A percentile compares a stretch with the other conserved stretches of the same genome.
Conservation (phyloP, 495 filamentous ascomycete genomes). For the Chaetomium tenue region DNA sequence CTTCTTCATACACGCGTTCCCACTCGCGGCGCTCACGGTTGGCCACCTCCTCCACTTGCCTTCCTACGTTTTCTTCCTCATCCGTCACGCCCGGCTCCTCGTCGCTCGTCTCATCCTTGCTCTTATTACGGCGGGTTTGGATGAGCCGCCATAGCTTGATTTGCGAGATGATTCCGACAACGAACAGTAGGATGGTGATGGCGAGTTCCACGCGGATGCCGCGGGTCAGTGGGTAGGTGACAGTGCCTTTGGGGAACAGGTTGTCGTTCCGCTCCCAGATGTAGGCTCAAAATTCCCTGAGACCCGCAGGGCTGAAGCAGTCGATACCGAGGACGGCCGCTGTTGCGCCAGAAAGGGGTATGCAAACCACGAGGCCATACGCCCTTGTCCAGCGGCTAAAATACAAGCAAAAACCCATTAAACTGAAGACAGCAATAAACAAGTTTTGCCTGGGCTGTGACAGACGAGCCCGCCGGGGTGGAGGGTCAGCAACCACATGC, state of each 20-base stretch:
- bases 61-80: conserved; percentile 67
- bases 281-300: conserved; percentile 96
- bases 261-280: conserved; percentile 82
- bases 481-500: conserved; percentile 87
- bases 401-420: conserved; percentile 66
- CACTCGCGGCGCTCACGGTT: conserved; percentile 67
- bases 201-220: conserved; percentile 86
- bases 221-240: conserved; percentile 81
- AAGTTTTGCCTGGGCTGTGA: conserved; percentile 61
- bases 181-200: conserved; percentile 66
- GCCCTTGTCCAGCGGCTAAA: conserved; percentile 76
- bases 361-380: conserved; percentile 71
- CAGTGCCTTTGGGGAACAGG: conserved; percentile 71
- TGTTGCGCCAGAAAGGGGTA: conserved; percentile 79
- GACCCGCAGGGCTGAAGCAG: conserved; percentile 81
- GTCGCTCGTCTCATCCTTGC: conserved; percentile 55
- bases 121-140: conserved; percentile 64
- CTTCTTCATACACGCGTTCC: conserved; percentile 75
- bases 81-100: conserved; percentile 60
- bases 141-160: conserved; percentile 86
- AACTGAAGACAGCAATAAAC: conserved; percentile 71
- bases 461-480: conserved; percentile 72
- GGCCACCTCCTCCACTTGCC: conserved; percentile 65
- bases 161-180: conserved; percentile 79
- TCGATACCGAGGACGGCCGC: conserved; percentile 80